Conservation (phyloP, 1,284 basidiomycete species). For the Hemileia vastatrix region DNA sequence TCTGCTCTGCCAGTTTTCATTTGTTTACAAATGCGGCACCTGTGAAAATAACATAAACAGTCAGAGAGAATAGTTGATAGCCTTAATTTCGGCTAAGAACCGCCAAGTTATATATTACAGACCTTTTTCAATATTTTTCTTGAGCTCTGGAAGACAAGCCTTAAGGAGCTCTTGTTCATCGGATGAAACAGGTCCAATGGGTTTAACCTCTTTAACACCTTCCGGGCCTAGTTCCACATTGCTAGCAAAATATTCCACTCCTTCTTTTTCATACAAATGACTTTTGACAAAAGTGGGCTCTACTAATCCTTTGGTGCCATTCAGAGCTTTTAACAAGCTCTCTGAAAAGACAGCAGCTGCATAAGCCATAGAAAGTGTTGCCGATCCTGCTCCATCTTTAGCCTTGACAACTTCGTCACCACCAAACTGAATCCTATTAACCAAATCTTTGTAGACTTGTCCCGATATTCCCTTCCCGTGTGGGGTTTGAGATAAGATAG, state of each 20-base stretch:
- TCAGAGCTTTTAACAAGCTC: slow-evolving; percentile 71
- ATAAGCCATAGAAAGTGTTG: slow-evolving; percentile 82
- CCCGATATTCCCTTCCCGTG: slow-evolving; percentile 53
- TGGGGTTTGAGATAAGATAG: slow-evolving; percentile 82
- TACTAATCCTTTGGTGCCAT: slow-evolving; percentile 76
- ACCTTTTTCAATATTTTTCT: slow-evolving; percentile 96
- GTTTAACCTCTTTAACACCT: slow-evolving; percentile 82
- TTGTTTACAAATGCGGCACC: not conserved
- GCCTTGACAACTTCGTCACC: slow-evolving; percentile 89
- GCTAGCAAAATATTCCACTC: slow-evolving; percentile 73
- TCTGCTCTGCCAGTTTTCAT: no score
- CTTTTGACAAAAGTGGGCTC: slow-evolving; percentile 78
- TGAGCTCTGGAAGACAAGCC: slow-evolving; percentile 70
- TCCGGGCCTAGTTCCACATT: slow-evolving; percentile 71
- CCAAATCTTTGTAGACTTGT: slow-evolving; percentile 52
- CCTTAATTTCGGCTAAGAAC: no score
- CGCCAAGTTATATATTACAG: no score
- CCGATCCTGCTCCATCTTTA: slow-evolving; percentile 75
- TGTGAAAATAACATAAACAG: not conserved
- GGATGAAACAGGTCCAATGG: slow-evolving; percentile 62
- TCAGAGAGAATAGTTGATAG: not conserved
- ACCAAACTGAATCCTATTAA: slow-evolving; percentile 89
- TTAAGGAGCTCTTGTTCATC: slow-evolving; percentile 78
- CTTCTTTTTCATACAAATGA: slow-evolving; percentile 58
- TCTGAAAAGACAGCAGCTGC: slow-evolving; percentile 72